Evolutionary conservation across 2,329 filamentous ascomycete species (phyloP).

Genomic region (Sporothrix globosa): DNA sequence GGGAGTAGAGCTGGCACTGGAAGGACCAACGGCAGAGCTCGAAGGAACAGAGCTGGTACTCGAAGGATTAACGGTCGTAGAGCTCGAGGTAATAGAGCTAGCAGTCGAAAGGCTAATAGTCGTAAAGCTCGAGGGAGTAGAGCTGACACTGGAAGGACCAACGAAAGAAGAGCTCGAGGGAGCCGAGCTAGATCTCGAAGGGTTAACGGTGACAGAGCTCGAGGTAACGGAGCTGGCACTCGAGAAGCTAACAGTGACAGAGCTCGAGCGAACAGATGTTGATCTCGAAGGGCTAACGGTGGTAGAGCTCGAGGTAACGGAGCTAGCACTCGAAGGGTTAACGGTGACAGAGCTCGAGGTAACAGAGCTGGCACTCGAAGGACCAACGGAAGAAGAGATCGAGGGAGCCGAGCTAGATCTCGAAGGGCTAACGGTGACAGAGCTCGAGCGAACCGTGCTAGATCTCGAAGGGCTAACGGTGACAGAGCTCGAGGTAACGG

Average conservation of each 20-base stretch:
- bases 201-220: not conserved
- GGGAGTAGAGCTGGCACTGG: not conserved
- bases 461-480: conserved; percentile 1
- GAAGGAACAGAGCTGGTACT: not conserved
- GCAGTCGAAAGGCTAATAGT: not conserved
- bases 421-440: not conserved
- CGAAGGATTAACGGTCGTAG: not conserved
- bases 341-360: not conserved
- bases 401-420: not conserved
- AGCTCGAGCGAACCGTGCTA: not conserved
- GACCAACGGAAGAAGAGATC: not conserved
- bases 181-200: not conserved
- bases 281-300: not conserved
- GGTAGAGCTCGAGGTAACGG: not conserved
- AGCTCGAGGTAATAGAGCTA: no score
- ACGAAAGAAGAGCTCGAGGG: no score
- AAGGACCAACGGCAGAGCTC: not conserved
- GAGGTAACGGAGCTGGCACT: not conserved
- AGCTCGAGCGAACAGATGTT: no score
- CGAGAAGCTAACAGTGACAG: no score
- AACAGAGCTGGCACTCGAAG: not conserved
- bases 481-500: not conserved
- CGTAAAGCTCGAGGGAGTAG: not conserved
- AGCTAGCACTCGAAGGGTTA: not conserved
- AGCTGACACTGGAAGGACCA: no score